Evolutionary conservation across 495 filamentous ascomycete species (phyloP).

Genomic region (Saxispiralis lemnorum): DNA sequence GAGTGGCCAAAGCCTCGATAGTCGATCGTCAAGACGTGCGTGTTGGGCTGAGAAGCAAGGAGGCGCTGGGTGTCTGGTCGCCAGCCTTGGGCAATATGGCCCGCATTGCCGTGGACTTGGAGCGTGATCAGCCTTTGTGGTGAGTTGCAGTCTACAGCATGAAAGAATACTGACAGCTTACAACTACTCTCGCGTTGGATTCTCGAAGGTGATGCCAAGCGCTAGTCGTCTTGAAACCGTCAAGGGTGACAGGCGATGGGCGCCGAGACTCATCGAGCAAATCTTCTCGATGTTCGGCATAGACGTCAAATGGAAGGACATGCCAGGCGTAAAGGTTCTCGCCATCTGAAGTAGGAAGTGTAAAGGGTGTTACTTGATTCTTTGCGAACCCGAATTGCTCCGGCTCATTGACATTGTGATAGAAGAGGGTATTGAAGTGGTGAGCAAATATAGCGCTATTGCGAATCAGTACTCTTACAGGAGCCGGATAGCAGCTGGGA

Average conservation of each 20-base stretch:
- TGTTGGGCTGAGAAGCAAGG: conserved; percentile 26
- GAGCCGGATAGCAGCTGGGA: background rate
- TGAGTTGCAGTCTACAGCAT: too few species aligned
- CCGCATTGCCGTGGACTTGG: conserved; percentile 28
- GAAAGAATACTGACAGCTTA: conserved; percentile 24
- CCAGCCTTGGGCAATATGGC: conserved; percentile 34
- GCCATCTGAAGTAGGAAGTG: conserved; percentile 20
- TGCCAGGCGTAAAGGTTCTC: conserved; percentile 27
- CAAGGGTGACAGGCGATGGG: background rate
- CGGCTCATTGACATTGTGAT: conserved; percentile 48
- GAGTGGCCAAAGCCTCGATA: conserved; percentile 82
- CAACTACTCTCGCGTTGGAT: conserved; percentile 20
- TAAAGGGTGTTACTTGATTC: conserved; percentile 26
- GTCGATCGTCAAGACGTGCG: conserved; percentile 58
- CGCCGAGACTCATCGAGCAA: conserved; percentile 12
- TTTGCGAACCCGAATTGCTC: conserved; percentile 67
- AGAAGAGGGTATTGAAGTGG: conserved; percentile 48
- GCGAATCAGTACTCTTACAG: conserved; percentile 2
- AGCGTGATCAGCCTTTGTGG: background rate
- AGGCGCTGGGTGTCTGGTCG: conserved; percentile 35
- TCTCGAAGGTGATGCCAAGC: conserved; percentile 21
- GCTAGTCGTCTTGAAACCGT: conserved; percentile 19
- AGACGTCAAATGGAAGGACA: conserved; percentile 23
- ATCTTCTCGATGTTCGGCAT: conserved; percentile 20
- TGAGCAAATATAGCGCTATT: conserved; percentile 60